Base-by-base conservation (phyloP, 2,329 filamentous ascomycete genomes). In the Alternaria hordeiaustralica region DNA sequence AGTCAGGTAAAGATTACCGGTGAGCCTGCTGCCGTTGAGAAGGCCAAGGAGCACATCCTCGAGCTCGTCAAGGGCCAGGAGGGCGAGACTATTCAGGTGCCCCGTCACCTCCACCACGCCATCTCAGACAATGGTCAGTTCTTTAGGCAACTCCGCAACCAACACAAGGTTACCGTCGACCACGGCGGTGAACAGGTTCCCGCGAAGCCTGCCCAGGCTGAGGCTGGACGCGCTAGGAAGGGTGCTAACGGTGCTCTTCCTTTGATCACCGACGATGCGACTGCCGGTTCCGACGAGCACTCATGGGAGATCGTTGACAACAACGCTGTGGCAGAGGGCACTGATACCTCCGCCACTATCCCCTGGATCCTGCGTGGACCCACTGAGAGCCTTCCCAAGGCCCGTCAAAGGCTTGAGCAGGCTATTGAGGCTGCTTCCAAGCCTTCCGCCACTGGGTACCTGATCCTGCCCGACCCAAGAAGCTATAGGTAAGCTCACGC, bases 71-170 rank as follows among this genome's bases (percentile, higher is more conserved):
- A 97, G 85, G 90, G 94, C 71, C 92, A 95, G 77, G 90, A 96
- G 78, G 92, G 93, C 65, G 93, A 96, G 85, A 96, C 92, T 0
- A 82, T 98, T n/a, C 87, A 91, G 71, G 87, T 99, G 9, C 95
- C 96, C 11, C 88, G 90, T 63, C 88, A 90, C 71, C 84, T 96
- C 64, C 96, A 99, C 83, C 93, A 98, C 78, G 83, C 86, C 63
- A 87, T 99, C 70, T 88, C 92, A 56, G 95, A 97, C 78, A 94
- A 95, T 68, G 96, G 95, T 1, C 90, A 94, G 72, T 92, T 98
- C 83, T 97, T 98, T 91, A 92, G 95, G 69, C 91, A 89, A 73
- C 89, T 99, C 45, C 90, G 92, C 68, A 94, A 89, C 80, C 92
- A 97, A 75, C 87, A 92, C 81, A 90, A 92, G 71, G 93, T 99